Evolutionary conservation across 768 basidiomycete genomes (phyloP).

Genomic region (Tephrocybe sp.): DNA sequence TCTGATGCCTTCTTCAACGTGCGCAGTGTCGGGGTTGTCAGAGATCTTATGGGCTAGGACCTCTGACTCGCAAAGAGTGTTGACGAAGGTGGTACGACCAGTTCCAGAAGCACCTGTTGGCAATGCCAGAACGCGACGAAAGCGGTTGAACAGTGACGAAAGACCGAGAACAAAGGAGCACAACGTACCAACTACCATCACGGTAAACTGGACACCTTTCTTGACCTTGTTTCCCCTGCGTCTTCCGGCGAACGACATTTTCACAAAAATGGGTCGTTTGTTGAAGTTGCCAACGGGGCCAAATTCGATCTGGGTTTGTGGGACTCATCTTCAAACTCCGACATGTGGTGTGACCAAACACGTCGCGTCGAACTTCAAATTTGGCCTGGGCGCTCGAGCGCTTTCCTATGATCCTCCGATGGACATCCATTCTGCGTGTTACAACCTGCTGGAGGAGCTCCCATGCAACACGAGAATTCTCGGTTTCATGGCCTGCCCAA

Average conservation of each 20-base stretch:
- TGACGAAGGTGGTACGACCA: conserved; percentile 97
- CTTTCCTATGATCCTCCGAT: conserved; percentile 11
- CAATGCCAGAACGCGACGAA: conserved; percentile 20
- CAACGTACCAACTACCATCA: conserved; percentile 96
- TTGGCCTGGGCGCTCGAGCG: background rate
- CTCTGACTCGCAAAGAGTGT: conserved; percentile 97
- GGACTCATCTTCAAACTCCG: conserved; percentile 42
- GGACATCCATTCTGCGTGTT: background rate
- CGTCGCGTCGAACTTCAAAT: conserved; percentile 13
- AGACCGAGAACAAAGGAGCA: conserved; percentile 17
- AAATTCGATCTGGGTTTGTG: conserved; percentile 30
- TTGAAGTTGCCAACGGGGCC: conserved; percentile 26
- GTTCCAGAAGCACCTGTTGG: conserved; percentile 90
- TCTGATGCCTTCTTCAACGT: conserved; percentile 90
- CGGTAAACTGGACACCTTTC: conserved; percentile 97
- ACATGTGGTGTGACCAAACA: conserved; percentile 25
- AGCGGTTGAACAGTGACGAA: conserved; percentile 4
- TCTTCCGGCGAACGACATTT: conserved; percentile 84
- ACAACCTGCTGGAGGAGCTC: background rate
- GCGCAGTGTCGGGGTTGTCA: conserved; percentile 84
- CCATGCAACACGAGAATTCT: conserved; percentile 6
- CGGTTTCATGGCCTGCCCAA: background rate
- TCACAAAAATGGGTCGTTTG: conserved; percentile 23
- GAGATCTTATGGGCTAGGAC: conserved; percentile 86
- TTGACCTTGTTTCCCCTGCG: conserved; percentile 94